Evolutionary conservation across 306 rosid genomes (phyloP).

Genomic region (Medicago ruthenica): DNA sequence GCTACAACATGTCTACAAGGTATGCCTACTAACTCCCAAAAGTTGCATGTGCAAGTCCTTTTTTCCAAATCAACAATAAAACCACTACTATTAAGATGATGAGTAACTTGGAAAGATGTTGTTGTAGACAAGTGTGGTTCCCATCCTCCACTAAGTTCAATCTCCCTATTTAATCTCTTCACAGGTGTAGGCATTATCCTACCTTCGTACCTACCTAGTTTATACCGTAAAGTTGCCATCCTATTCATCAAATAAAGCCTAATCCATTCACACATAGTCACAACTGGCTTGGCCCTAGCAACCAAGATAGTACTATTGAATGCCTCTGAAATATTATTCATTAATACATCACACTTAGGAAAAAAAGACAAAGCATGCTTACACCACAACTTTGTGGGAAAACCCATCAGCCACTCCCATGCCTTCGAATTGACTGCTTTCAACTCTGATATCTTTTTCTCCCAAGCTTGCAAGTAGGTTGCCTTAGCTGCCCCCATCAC

Average conservation of each 20-base stretch:
- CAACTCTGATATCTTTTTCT: background rate
- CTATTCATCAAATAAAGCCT: background rate
- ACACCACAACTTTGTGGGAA: background rate
- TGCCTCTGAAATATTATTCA: background rate
- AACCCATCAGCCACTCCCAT: background rate
- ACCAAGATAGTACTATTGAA: background rate
- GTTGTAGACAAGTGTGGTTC: too few relatives aligned
- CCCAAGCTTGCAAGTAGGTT: background rate
- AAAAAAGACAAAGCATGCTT: background rate
- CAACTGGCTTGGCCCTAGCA: background rate
- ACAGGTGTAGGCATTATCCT: background rate
- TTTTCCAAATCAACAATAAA: too few relatives aligned
- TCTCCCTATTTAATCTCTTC: background rate
- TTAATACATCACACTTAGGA: background rate
- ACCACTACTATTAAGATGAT: too few relatives aligned
- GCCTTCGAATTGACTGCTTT: background rate
- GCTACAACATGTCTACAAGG: too few relatives aligned
- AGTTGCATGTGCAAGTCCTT: too few relatives aligned
- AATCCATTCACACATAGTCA: background rate
- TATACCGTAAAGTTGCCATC: background rate
- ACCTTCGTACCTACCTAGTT: background rate
- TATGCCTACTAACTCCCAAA: too few relatives aligned
- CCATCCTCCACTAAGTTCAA: too few relatives aligned
- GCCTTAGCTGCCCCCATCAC: background rate
- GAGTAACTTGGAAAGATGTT: too few relatives aligned